A percentile compares a stretch with the other conserved stretches of the same genome.
Conservation (phyloP, 164 flowering plant species). For the Taxillus chinensis region DNA sequence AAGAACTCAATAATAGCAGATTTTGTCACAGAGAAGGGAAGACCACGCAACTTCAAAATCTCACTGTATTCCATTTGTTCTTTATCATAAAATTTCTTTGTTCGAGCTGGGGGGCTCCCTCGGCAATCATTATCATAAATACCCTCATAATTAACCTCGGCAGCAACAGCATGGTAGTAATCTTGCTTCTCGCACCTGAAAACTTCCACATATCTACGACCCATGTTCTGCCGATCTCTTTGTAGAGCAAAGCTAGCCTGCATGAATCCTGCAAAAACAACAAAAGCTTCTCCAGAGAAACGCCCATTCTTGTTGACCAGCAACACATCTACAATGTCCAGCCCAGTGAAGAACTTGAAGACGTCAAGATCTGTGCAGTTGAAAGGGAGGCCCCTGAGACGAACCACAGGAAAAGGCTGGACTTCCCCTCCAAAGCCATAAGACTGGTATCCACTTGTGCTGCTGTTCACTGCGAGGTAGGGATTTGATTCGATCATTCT, state of each 20-base stretch:
- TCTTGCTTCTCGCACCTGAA: conserved; percentile 80
- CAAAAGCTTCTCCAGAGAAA: conserved; percentile 79
- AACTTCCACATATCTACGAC: conserved; percentile 77
- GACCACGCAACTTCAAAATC: conserved; percentile 69
- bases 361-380: conserved; percentile 84
- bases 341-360: conserved; percentile 79
- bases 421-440: conserved; percentile 27
- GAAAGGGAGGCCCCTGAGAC: conserved; percentile 79
- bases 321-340: conserved; percentile 77
- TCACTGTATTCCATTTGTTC: conserved; percentile 68
- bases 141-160: conserved; percentile 74
- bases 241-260: conserved; percentile 75
- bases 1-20: conserved; percentile 61
- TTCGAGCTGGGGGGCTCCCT: conserved; percentile 43
- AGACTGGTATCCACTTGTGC: conserved; percentile 29
- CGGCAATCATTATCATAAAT: conserved; percentile 40
- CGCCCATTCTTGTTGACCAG: conserved; percentile 59
- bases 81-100: conserved; percentile 56
- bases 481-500: conserved; percentile 78
- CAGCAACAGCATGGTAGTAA: conserved; percentile 78
- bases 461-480: conserved; percentile 84
- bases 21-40: conserved; percentile 68
- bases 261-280: conserved; percentile 59
- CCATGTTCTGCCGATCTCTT: conserved; percentile 77
- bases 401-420: conserved; percentile 77